Evolutionary conservation across 2,329 filamentous ascomycete genomes (phyloP).

Genomic region (Pseudogymnoascus pannorum): DNA sequence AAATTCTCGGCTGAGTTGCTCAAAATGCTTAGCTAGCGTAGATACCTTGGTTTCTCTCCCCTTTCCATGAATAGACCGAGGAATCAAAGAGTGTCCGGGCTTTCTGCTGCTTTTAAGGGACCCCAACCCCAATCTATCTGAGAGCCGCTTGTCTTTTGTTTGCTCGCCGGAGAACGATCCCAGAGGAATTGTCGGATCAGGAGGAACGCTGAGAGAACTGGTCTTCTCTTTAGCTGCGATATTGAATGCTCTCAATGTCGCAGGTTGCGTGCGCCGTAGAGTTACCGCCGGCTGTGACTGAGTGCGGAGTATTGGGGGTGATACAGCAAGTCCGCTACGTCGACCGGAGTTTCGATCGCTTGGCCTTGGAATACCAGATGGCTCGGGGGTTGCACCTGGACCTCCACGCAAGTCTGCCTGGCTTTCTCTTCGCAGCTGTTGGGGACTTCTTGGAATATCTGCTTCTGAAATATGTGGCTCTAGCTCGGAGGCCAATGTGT

Average conservation of each 20-base stretch:
- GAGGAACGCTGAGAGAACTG: slow-evolving; percentile 12
- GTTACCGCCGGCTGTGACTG: slow-evolving; percentile 29
- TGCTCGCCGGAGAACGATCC: slow-evolving; percentile 23
- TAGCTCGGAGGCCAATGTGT: neutral
- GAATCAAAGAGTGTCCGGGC: slow-evolving; percentile 67
- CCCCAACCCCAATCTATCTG: slow-evolving; percentile 61
- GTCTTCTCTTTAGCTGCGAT: slow-evolving; percentile 13
- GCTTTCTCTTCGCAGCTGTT: slow-evolving; percentile 21
- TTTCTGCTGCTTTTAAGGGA: slow-evolving; percentile 55
- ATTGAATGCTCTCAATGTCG: slow-evolving; percentile 3
- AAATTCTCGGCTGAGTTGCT: slow-evolving; percentile 92
- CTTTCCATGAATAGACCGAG: slow-evolving; percentile 68
- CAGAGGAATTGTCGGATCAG: slow-evolving; percentile 15
- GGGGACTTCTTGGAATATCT: slow-evolving; percentile 25
- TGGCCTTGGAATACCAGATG: slow-evolving; percentile 27
- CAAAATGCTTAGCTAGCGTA: slow-evolving; percentile 89
- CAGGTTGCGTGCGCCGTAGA: slow-evolving; percentile 23
- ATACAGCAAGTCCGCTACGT: slow-evolving; percentile 20
- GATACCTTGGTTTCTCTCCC: slow-evolving; percentile 74
- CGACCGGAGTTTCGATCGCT: slow-evolving; percentile 22
- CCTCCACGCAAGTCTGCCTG: slow-evolving; percentile 16
- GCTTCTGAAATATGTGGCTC: slow-evolving; percentile 12
- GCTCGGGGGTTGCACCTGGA: slow-evolving; percentile 16
- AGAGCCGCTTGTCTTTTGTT: slow-evolving; percentile 60
- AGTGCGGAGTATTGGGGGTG: slow-evolving; percentile 27